Evolutionary conservation across 306 rosid genomes (phyloP).

Genomic region (Lablab purpureus): DNA sequence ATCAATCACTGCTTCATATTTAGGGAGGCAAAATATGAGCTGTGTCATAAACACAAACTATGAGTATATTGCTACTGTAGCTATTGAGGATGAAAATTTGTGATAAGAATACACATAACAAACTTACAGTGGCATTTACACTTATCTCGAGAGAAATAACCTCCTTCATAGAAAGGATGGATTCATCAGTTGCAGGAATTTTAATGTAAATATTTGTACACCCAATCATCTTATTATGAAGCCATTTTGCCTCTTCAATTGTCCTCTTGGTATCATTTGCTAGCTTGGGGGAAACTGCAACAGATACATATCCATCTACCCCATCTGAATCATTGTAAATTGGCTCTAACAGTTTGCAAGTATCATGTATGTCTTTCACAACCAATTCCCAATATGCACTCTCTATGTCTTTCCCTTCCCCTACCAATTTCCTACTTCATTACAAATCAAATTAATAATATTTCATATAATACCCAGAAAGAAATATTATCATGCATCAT

Average conservation of each 20-base stretch:
- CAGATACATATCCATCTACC: slow-evolving; percentile 87
- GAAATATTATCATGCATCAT: neutral
- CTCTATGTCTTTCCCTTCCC: slow-evolving; percentile 79
- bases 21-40: slow-evolving; percentile 83
- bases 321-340: slow-evolving; percentile 74
- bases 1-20: slow-evolving; percentile 85
- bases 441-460: slow-evolving; percentile 34
- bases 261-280: slow-evolving; percentile 85
- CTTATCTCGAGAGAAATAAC: slow-evolving; percentile 87
- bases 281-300: slow-evolving; percentile 80
- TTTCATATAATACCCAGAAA: neutral
- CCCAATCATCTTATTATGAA: slow-evolving; percentile 73
- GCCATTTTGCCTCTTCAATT: slow-evolving; percentile 85
- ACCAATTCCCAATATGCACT: slow-evolving; percentile 89
- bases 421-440: slow-evolving; percentile 67
- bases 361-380: slow-evolving; percentile 92
- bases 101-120: slow-evolving; percentile 21
- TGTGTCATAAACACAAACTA: slow-evolving; percentile 49
- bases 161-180: slow-evolving; percentile 80
- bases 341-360: slow-evolving; percentile 82
- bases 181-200: slow-evolving; percentile 87
- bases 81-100: slow-evolving; percentile 6
- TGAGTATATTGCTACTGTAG: slow-evolving; percentile 27
- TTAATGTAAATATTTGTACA: slow-evolving; percentile 80
- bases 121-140: slow-evolving; percentile 92